A percentile compares a stretch with the other conserved stretches of the same genome.
phyloP scores from a whole-genome alignment of 768 basidiomycete genomes.

The Leccinum sublutescens region DNA sequence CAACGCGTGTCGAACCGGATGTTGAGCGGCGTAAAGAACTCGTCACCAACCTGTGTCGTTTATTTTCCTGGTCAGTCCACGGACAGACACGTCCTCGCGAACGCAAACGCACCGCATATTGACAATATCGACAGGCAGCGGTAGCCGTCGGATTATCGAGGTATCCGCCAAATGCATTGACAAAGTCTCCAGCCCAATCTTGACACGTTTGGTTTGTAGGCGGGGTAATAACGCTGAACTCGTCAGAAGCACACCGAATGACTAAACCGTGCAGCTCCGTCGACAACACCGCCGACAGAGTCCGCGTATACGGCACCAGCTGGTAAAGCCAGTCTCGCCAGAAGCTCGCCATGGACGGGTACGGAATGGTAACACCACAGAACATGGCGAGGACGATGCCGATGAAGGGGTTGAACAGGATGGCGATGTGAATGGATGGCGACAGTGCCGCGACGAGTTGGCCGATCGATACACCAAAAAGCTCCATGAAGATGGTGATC shows the following conservation, averaged over 20 bases:
- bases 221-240: slow-evolving; percentile 71
- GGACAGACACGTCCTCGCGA: neutral
- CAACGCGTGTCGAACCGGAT: slow-evolving; percentile 61
- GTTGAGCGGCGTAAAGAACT: slow-evolving; percentile 69
- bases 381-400: slow-evolving; percentile 63
- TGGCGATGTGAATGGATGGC: slow-evolving; percentile 76
- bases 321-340: slow-evolving; percentile 81
- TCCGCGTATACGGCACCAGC: slow-evolving; percentile 67
- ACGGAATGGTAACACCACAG: slow-evolving; percentile 81
- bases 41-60: slow-evolving; percentile 49
- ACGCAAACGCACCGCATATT: slow-evolving; percentile 41
- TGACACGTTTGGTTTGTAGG: slow-evolving; percentile 72
- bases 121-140: slow-evolving; percentile 68
- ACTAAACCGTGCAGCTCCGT: slow-evolving; percentile 73
- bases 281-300: slow-evolving; percentile 68
- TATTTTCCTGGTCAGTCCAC: neutral
- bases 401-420: slow-evolving; percentile 78
- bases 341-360: slow-evolving; percentile 58
- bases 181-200: slow-evolving; percentile 70
- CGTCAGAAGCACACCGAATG: slow-evolving; percentile 63
- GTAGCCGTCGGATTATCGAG: slow-evolving; percentile 65
- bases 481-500: slow-evolving; percentile 67
- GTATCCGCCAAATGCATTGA: slow-evolving; percentile 64
- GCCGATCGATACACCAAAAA: slow-evolving; percentile 71
- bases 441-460: slow-evolving; percentile 74